phyloP scores from a whole-genome alignment of 148 eudicot species.

The Heliosperma pusillum region DNA sequence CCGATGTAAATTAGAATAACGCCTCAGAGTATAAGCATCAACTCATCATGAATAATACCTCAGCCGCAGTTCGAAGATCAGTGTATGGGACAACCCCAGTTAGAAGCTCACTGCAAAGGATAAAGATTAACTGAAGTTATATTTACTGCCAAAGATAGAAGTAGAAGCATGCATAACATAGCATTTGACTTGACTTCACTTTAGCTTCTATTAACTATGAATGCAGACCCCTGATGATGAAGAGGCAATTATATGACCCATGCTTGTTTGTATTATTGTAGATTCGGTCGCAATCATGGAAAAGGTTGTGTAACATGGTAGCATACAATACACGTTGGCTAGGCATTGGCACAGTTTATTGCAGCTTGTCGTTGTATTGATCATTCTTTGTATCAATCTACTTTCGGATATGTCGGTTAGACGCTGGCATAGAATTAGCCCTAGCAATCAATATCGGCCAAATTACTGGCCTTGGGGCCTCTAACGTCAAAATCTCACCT shows the following conservation, averaged over 20 bases:
- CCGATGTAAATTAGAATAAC: neutral
- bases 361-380: neutral
- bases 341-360: too few species aligned
- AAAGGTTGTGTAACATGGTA: neutral
- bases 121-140: conserved; percentile 5
- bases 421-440: neutral
- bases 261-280: neutral
- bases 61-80: conserved; percentile 90
- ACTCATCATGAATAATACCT: conserved; percentile 45
- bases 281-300: neutral
- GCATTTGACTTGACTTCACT: neutral
- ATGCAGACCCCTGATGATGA: neutral
- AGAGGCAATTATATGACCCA: neutral
- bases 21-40: neutral
- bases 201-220: neutral
- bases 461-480: neutral
- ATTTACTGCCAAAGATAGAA: neutral
- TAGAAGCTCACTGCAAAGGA: conserved; percentile 79
- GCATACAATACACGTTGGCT: neutral
- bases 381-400: neutral
- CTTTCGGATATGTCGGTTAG: neutral
- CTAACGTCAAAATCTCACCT: too few species aligned
- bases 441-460: neutral
- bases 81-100: conserved; percentile 98
- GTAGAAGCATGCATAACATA: neutral